Evolutionary conservation across 2,329 filamentous ascomycete genomes (phyloP).

Genomic region (Neoscytalidium dimidiatum): DNA sequence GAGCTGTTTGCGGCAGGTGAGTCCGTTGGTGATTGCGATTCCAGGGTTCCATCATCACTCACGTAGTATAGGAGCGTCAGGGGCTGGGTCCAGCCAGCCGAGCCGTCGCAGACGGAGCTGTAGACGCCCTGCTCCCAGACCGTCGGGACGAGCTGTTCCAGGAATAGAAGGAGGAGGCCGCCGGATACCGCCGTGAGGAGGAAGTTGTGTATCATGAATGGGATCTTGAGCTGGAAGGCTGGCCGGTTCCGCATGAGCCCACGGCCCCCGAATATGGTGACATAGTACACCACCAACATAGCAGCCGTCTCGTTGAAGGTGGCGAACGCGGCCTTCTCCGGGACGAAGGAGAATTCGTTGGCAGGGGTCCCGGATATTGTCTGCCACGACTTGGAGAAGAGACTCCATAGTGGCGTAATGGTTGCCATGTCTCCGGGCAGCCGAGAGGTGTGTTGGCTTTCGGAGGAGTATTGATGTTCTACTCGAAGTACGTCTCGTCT

Average conservation of each 20-base stretch:
- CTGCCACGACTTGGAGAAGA: slow-evolving; percentile 81
- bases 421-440: not conserved
- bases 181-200: slow-evolving; percentile 84
- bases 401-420: slow-evolving; percentile 66
- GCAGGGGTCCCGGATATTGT: slow-evolving; percentile 40
- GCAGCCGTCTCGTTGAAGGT: slow-evolving; percentile 80
- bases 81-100: slow-evolving; percentile 90
- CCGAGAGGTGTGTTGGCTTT: not conserved
- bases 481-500: not conserved
- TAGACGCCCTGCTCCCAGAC: slow-evolving; percentile 80
- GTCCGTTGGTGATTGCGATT: not conserved
- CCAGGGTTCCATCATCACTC: slow-evolving; percentile 44
- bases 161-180: slow-evolving; percentile 76
- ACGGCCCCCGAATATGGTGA: slow-evolving; percentile 88
- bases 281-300: slow-evolving; percentile 85
- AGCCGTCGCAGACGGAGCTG: slow-evolving; percentile 76
- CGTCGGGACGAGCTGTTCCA: slow-evolving; percentile 89
- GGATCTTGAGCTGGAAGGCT: slow-evolving; percentile 80
- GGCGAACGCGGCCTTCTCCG: slow-evolving; percentile 83
- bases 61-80: slow-evolving; percentile 96
- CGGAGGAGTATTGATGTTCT: not conserved
- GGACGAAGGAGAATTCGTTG: slow-evolving; percentile 72
- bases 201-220: slow-evolving; percentile 97
- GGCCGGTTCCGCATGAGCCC: slow-evolving; percentile 87
- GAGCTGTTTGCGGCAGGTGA: slow-evolving; percentile 59